Conservation (phyloP, 257 asterid genomes). For the Echium plantagineum region DNA sequence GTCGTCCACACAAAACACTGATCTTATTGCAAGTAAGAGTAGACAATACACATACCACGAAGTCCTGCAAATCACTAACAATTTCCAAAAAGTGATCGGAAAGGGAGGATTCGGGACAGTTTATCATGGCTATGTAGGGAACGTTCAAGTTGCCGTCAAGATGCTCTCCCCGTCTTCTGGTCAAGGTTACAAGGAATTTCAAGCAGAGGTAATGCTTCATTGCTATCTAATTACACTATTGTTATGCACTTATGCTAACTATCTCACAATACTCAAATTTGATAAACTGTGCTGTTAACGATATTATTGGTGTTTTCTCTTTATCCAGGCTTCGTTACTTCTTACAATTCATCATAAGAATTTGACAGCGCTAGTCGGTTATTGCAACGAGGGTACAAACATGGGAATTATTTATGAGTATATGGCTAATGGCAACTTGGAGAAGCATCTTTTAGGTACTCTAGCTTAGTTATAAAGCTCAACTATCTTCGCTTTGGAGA, state of each 20-base stretch:
- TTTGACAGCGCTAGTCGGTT: background rate
- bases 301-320: background rate
- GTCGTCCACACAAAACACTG: background rate
- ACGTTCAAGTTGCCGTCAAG: constrained; percentile 12
- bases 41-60: constrained; percentile 13
- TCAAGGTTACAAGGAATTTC: constrained; percentile 18
- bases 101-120: constrained; percentile 18
- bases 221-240: too few species aligned
- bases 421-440: background rate
- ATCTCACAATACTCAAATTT: too few species aligned
- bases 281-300: too few species aligned
- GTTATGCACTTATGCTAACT: too few species aligned
- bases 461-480: too few species aligned
- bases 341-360: background rate
- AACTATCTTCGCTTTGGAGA: too few species aligned
- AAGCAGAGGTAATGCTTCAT: constrained; percentile 1
- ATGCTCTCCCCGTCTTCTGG: constrained; percentile 10
- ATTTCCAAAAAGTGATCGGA: constrained; percentile 12
- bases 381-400: background rate
- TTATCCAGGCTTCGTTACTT: background rate
- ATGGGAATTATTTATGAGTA: background rate
- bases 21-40: background rate
- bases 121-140: constrained; percentile 12
- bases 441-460: background rate
- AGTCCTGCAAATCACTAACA: constrained; percentile 10